Conservation (phyloP, 129 eudicot species). For the Chrysanthemum makinoi region DNA sequence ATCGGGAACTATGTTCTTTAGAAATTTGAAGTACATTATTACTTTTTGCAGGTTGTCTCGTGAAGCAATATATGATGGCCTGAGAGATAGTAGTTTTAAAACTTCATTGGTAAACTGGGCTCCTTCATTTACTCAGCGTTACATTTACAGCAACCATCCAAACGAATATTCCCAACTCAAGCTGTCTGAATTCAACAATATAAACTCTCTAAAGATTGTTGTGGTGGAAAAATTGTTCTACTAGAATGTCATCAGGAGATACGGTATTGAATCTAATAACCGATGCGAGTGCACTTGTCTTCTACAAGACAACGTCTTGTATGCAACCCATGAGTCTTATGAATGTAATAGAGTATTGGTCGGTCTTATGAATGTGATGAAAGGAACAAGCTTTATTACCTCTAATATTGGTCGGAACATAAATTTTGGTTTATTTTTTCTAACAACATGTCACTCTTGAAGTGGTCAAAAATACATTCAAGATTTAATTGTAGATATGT, state of each 20-base stretch:
- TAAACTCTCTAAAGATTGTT: constrained; percentile 35
- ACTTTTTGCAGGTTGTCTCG: constrained; percentile 67
- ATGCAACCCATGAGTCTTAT: too few relatives aligned
- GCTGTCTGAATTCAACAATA: constrained; percentile 44
- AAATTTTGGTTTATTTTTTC: too few relatives aligned
- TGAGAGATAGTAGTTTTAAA: constrained; percentile 46
- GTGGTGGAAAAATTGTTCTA: constrained; percentile 73
- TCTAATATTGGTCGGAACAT: too few relatives aligned
- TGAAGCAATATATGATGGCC: constrained; percentile 66
- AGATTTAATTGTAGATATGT: too few relatives aligned
- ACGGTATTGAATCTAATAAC: constrained; percentile 45
- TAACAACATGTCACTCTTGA: too few relatives aligned
- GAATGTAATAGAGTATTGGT: too few relatives aligned
- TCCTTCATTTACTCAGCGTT: constrained; percentile 84
- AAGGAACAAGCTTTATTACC: too few relatives aligned
- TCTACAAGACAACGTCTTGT: constrained; percentile 57
- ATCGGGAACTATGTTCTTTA: background rate
- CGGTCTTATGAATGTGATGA: too few relatives aligned
- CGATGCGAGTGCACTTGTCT: constrained; percentile 59
- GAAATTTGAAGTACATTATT: background rate
- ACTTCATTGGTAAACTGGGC: constrained; percentile 66
- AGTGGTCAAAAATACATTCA: too few relatives aligned
- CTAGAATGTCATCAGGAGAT: constrained; percentile 49
- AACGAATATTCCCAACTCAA: constrained; percentile 52
- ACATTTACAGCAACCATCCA: constrained; percentile 51